These are phyloP conservation scores for Liquidambar formosana DNA, from an alignment of 164 flowering plant species.

Conservation along the genomic window DNA sequence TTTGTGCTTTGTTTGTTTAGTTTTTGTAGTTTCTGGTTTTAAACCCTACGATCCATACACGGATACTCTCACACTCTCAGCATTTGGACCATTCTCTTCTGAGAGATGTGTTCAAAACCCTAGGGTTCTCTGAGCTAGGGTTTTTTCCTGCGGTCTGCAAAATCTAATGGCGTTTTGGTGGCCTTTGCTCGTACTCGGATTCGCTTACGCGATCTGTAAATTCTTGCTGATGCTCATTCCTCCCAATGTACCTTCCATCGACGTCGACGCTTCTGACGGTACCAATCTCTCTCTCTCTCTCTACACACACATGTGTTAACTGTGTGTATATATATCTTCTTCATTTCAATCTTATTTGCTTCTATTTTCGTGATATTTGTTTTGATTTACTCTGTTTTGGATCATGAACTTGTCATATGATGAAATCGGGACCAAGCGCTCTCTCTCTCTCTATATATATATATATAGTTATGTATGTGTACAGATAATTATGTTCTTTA, in stretches of 20 bases:
- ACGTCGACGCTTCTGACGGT: slow-evolving; percentile 95
- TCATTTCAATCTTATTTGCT: not conserved
- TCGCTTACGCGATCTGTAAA: slow-evolving; percentile 78
- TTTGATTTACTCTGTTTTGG: not conserved
- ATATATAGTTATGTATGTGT: no score
- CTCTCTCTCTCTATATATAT: no score
- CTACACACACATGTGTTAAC: not conserved
- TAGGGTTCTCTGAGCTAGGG: not conserved
- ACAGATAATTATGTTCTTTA: no score
- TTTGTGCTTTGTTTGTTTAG: not conserved
- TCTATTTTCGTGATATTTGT: slow-evolving; percentile 2
- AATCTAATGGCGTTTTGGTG: slow-evolving; percentile 90
- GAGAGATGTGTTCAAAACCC: slow-evolving; percentile 5
- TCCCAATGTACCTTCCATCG: slow-evolving; percentile 93
- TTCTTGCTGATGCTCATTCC: slow-evolving; percentile 92
- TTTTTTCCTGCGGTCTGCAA: not conserved
- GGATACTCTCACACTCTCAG: not conserved
- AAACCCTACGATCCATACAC: not conserved
- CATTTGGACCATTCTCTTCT: not conserved
- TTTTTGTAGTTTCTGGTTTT: not conserved
- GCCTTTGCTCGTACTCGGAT: slow-evolving; percentile 71
- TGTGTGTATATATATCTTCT: not conserved
- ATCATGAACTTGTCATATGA: no score
- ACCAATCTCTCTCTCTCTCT: slow-evolving; percentile 17
- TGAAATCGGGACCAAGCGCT: no score